These are phyloP conservation scores for Trypanosomatidae sp. DNA, from an alignment of 208 protist species.

Conservation along the genomic window DNA sequence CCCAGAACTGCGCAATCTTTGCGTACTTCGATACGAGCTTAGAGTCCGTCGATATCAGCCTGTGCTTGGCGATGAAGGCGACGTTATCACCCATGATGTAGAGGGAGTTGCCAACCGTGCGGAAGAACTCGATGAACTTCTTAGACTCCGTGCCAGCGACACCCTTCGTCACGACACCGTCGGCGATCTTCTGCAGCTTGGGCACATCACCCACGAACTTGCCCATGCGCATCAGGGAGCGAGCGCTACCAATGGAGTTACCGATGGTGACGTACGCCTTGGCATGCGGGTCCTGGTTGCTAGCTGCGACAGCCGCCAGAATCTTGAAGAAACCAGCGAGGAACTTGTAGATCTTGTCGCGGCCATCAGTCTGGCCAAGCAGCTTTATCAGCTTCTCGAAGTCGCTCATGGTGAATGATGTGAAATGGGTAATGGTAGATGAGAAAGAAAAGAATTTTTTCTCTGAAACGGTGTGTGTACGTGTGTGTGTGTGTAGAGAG, in stretches of 20 bases:
- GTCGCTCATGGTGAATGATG: constrained; percentile 51
- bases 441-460: neutral
- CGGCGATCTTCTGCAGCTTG: constrained; percentile 72
- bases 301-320: constrained; percentile 42
- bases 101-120: constrained; percentile 82
- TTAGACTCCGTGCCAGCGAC: constrained; percentile 47
- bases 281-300: constrained; percentile 38
- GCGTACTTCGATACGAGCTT: constrained; percentile 58
- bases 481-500: neutral
- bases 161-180: constrained; percentile 37
- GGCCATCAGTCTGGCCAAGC: constrained; percentile 87
- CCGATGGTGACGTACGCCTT: constrained; percentile 59
- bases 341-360: constrained; percentile 94
- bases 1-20: constrained; percentile 92
- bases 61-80: constrained; percentile 82
- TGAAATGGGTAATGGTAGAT: constrained; percentile 3
- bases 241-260: constrained; percentile 76
- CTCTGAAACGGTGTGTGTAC: neutral
- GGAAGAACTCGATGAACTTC: constrained; percentile 82
- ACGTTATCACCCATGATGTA: constrained; percentile 92
- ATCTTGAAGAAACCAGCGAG: constrained; percentile 80
- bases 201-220: constrained; percentile 86
- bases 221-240: constrained; percentile 90
- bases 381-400: constrained; percentile 85
- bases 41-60: constrained; percentile 53